Base-by-base conservation (phyloP, 192 early-diverging fungal genomes). In the Gaertneriomyces semiglobifer region DNA sequence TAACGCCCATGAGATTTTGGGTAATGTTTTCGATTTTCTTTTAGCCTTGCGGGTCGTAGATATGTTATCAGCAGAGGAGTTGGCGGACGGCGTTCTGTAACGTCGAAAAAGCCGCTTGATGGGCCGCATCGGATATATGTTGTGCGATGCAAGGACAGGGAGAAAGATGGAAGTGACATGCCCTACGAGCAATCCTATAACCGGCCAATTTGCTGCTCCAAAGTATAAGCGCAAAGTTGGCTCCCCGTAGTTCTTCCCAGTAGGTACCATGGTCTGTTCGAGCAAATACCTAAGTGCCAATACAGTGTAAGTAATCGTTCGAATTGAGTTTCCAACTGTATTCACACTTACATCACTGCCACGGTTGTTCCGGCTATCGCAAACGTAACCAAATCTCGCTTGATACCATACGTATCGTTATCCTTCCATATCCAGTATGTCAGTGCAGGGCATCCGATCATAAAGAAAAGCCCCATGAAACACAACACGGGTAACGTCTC, bases 391-490 rank as follows among this genome's bases (percentile, higher is more conserved):
- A 73, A 41, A 48, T 73, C 71, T 41, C 65, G 14, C 10, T 65
- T 44, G 18, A 73, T 73, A 9, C 71, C 71, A 69, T 68, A 68
- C 19, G 71, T 73, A 51, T 73, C 71, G 11, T 73, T 63, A 53
- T 62, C 62, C 14, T 33, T 58, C 69, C 69, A 71, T 0, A 71
- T 41, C 55, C 60, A 63, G 62, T 62, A 71, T 4, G 45, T 53
- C 12, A 71, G 46, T n/a, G 54, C 56, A 9, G 69, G 69, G 42
- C 62, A 71, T 52, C 50, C 61, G 0, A 71, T n/a, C 44, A 71
- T 38, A 4, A 62, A 38, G 33, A 62, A 71, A 4, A 16, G 38
- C 20, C 33, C 69, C 44, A 64, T 45, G 18, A 51, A 14, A 8
- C 57, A 45, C 16, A 71, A 25, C 4, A 64, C 61, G 4, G 69